Conservation (phyloP, 176 grass and related monocot genomes). For the Musa troglodytarum region DNA sequence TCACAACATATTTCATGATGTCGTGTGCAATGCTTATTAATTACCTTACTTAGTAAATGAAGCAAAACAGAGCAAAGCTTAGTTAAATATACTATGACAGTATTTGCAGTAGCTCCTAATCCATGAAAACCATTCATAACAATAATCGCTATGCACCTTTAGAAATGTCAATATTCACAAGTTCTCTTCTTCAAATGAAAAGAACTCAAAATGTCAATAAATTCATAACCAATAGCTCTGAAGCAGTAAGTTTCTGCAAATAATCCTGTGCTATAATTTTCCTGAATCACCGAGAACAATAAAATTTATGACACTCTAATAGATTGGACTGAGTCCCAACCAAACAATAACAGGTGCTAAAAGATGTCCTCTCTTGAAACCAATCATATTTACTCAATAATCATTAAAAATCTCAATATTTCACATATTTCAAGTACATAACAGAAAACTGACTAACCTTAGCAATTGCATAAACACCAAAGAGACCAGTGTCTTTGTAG, state of each 20-base stretch:
- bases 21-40: too few species aligned
- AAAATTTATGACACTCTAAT: background rate
- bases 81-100: too few species aligned
- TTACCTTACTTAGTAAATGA: too few species aligned
- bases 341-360: constrained; percentile 57
- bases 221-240: background rate
- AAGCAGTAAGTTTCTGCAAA: background rate
- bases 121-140: too few species aligned
- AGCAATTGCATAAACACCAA: constrained; percentile 93
- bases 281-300: background rate
- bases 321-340: background rate
- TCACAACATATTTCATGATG: too few species aligned
- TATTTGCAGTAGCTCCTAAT: too few species aligned
- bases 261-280: background rate
- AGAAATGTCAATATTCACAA: too few species aligned
- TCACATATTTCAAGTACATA: background rate
- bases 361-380: background rate
- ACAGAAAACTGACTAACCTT: constrained; percentile 39
- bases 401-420: background rate
- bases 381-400: background rate
- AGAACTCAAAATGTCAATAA: background rate
- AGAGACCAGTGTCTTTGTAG: constrained; percentile 93
- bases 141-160: too few species aligned
- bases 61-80: too few species aligned
- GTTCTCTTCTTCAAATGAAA: too few species aligned